Evolutionary conservation across 1,284 basidiomycete species (phyloP), one percentile per base, ranked within the genome.

Genomic region (Melampsora larici-populina): DNA sequence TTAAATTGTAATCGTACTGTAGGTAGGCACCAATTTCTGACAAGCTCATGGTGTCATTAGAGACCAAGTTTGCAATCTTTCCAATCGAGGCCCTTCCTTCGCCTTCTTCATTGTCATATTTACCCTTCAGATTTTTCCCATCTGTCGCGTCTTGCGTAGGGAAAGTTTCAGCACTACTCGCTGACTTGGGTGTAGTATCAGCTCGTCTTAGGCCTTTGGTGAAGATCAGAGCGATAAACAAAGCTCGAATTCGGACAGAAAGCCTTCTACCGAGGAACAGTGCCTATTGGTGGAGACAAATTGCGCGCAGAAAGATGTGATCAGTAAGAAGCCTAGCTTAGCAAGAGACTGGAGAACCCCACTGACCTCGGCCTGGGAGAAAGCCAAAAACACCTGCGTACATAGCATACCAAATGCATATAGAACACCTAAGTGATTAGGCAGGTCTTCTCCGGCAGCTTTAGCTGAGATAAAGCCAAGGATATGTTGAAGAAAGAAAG

Each of bases 161-260:
- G 11, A 79, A 76, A 43, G 80, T 81, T 75, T 82, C 83, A 64
- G 82, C 82, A 1, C 81, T 79, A 0, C 84, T 84, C n/a, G 84
- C 82, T n/a, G 46, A 33, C 31, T 26, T 48, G 24, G 65, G 36
- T 58, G 46, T 24, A 15, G 33, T 21, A 79, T 87, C 86, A 74
- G 85, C 84, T 26, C 87, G 81, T 17, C 87, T 84, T 0, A 88
- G 83, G 0, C 86, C 86, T 81, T 88, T 88, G 69, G 86, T 85
- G 79, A 88, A 86, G 36, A 87, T 86, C 78, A 88, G 87, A 55
- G 85, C 83, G 79, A 87, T 84, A 73, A 88, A 84, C 78, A 88
- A 85, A 0, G 86, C 84, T 40, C 83, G 80, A 6, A 82, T 78
- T 60, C 80, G 79, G 55, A 82, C 72, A 31, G 72, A 74, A n/a